phyloP scores from a whole-genome alignment of 345 rosid species.

The Hirschfeldia incana region DNA sequence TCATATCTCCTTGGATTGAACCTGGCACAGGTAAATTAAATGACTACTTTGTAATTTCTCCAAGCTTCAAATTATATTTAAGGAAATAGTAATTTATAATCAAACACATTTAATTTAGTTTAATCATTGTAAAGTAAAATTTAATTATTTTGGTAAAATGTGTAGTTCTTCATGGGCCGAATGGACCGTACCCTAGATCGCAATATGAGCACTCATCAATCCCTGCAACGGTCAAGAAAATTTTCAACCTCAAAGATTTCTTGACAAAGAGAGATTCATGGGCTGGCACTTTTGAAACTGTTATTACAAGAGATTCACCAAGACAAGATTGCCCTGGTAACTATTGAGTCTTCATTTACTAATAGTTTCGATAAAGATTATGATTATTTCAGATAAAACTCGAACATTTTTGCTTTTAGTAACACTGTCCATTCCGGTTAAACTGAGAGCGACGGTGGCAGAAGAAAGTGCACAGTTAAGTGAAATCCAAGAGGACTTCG shows the following conservation, averaged over 20 bases:
- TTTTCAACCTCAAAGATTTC: constrained; percentile 52
- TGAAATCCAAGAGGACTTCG: constrained; percentile 71
- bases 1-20: constrained; percentile 62
- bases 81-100: neutral
- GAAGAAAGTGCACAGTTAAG: constrained; percentile 52
- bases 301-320: constrained; percentile 44
- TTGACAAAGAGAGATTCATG: constrained; percentile 59
- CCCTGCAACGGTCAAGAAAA: constrained; percentile 55
- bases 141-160: neutral
- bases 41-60: neutral
- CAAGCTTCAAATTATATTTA: neutral
- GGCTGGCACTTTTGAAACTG: constrained; percentile 59
- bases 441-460: constrained; percentile 41
- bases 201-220: constrained; percentile 65
- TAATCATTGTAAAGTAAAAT: neutral
- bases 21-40: constrained; percentile 45
- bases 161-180: constrained; percentile 52
- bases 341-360: neutral
- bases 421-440: constrained; percentile 49
- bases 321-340: constrained; percentile 58
- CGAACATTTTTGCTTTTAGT: constrained; percentile 26
- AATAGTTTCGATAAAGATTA: neutral
- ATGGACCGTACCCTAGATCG: constrained; percentile 50
- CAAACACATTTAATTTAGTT: neutral
- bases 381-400: neutral